These are phyloP conservation scores for Auricularia sp. DNA, from an alignment of 768 basidiomycete genomes.

Conservation along the genomic window DNA sequence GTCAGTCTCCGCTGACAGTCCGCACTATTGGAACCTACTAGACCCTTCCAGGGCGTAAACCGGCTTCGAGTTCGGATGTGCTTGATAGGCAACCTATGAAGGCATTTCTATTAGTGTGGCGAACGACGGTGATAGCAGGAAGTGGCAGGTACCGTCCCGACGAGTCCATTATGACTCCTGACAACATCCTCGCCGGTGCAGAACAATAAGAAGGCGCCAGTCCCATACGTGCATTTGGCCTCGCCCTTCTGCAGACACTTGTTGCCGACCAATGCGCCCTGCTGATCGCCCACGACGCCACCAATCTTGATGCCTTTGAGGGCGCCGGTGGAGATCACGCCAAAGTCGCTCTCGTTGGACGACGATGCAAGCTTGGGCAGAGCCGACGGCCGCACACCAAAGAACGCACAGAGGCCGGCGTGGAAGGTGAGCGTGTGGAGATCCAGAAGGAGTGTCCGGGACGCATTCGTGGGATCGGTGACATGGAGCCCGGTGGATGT, in stretches of 20 bases:
- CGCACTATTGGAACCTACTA: constrained; percentile 43
- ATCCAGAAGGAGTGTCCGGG: constrained; percentile 88
- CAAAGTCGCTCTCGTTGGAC: constrained; percentile 70
- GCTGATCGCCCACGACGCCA: constrained; percentile 96
- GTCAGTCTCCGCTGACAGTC: neutral
- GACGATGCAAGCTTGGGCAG: constrained; percentile 85
- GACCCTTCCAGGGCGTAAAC: constrained; percentile 93
- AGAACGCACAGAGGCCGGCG: constrained; percentile 73
- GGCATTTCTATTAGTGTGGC: neutral
- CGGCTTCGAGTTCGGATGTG: constrained; percentile 66
- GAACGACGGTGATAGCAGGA: neutral
- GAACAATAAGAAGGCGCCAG: constrained; percentile 89
- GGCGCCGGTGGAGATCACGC: constrained; percentile 55
- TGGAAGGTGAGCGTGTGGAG: constrained; percentile 78
- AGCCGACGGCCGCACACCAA: constrained; percentile 64
- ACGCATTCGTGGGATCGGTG: constrained; percentile 91
- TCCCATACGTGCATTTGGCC: constrained; percentile 97
- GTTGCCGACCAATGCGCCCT: constrained; percentile 92
- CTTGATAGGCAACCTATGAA: constrained; percentile 78
- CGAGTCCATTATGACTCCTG: constrained; percentile 72
- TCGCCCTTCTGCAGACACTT: constrained; percentile 87
- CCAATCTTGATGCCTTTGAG: constrained; percentile 75
- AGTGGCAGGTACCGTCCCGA: constrained; percentile 61
- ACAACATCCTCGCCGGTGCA: constrained; percentile 86
- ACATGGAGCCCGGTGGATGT: constrained; percentile 59